A percentile compares a stretch with the other conserved stretches of the same genome.
Evolutionary conservation across 78 protist species (phyloP).

Genomic region (Goniomonas avonlea): DNA sequence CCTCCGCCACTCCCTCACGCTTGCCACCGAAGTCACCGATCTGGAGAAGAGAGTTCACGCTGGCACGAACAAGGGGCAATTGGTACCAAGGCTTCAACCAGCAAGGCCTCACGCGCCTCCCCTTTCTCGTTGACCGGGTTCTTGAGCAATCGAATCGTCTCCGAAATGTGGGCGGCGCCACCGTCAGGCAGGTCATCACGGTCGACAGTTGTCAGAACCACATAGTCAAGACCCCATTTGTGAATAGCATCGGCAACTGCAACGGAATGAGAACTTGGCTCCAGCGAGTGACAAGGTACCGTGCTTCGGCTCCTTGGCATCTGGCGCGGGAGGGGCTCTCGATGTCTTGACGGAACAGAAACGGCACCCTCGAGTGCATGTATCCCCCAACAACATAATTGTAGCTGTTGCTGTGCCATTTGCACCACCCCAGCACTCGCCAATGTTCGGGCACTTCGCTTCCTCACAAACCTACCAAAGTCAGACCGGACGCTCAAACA

Average conservation of each 20-base stretch:
- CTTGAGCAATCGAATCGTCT: conserved; percentile 57
- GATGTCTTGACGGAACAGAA: conserved; percentile 82
- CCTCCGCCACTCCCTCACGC: conserved; percentile 10
- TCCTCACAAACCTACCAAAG: conserved; percentile 41
- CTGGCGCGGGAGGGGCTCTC: conserved; percentile 72
- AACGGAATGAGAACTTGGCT: too few relatives aligned
- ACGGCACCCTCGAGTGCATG: conserved; percentile 85
- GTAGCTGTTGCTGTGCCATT: too few relatives aligned
- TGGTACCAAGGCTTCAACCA: too few relatives aligned
- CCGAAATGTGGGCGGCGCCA: conserved; percentile 68
- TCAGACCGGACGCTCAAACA: too few relatives aligned
- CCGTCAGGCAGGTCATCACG: conserved; percentile 82
- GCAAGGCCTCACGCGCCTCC: too few relatives aligned
- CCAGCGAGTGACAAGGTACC: too few relatives aligned
- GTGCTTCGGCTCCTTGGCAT: conserved; percentile 71
- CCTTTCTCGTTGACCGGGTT: too few relatives aligned
- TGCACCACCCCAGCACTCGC: conserved; percentile 92
- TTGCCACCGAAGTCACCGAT: conserved; percentile 66
- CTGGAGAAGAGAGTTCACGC: background rate
- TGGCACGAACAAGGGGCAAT: background rate
- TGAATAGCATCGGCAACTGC: conserved; percentile 63
- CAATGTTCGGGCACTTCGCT: conserved; percentile 56
- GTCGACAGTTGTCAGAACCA: conserved; percentile 83
- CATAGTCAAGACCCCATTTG: conserved; percentile 77
- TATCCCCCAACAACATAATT: conserved; percentile 86